Evolutionary conservation across 148 eudicot species (phyloP).

Genomic region (Fagopyrum homotropicum): DNA sequence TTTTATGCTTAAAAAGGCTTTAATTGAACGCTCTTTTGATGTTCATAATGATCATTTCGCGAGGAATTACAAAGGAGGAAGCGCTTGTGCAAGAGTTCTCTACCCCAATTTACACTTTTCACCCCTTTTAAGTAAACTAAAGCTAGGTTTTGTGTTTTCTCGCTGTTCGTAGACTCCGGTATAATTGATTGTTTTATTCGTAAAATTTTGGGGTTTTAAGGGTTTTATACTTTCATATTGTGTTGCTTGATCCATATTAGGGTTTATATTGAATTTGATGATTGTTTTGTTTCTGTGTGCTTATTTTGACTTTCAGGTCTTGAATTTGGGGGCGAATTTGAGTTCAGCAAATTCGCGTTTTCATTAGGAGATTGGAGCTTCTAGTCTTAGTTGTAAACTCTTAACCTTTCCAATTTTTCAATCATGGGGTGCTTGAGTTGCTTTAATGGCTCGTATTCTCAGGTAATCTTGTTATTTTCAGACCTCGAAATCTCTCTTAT

Average conservation of each 20-base stretch:
- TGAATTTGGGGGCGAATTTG: constrained; percentile 9
- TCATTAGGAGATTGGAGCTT: background rate
- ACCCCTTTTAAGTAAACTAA: background rate
- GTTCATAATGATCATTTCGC: background rate
- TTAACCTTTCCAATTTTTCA: background rate
- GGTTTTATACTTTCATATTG: background rate
- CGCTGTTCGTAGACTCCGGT: background rate
- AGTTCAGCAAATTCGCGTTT: background rate
- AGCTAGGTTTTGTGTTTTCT: background rate
- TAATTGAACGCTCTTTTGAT: background rate
- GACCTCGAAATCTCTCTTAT: background rate
- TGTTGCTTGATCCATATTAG: background rate
- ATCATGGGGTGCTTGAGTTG: constrained; percentile 14
- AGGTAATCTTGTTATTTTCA: constrained; percentile 5
- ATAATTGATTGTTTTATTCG: background rate
- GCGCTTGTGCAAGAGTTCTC: background rate
- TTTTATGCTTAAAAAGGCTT: background rate
- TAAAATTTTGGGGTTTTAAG: constrained; percentile 1
- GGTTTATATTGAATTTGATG: background rate
- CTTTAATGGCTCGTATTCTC: constrained; percentile 11
- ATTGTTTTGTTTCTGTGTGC: background rate
- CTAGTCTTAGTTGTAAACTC: background rate
- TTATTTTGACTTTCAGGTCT: constrained; percentile 8
- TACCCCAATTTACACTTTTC: background rate
- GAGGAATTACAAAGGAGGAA: background rate